Evolutionary conservation across 2,329 filamentous ascomycete genomes (phyloP).

Genomic region (Beauveria bassiana): DNA sequence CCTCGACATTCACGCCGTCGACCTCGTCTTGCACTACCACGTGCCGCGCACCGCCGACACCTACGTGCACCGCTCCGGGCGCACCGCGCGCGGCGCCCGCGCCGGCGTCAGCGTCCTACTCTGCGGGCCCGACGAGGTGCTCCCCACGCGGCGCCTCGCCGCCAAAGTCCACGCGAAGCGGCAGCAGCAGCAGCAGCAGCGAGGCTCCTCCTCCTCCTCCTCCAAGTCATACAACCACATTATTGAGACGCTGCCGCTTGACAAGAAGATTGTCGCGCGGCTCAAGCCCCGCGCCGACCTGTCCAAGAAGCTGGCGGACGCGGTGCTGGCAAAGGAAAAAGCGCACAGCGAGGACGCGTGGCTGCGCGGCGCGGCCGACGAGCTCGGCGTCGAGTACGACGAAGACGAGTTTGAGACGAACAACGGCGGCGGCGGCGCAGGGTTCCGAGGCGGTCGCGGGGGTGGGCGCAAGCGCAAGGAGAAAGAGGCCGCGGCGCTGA

Average conservation of each 20-base stretch:
- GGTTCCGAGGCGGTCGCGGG: slow-evolving; percentile 59
- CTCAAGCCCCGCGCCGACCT: slow-evolving; percentile 71
- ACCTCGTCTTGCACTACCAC: slow-evolving; percentile 91
- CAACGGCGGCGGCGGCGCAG: slow-evolving; percentile 36
- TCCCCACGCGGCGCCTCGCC: slow-evolving; percentile 73
- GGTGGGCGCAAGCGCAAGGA: slow-evolving; percentile 68
- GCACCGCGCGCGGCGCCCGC: slow-evolving; percentile 76
- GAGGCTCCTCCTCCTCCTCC: no score
- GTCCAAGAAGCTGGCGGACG: slow-evolving; percentile 82
- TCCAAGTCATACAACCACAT: slow-evolving; percentile 43
- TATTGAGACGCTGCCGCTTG: slow-evolving; percentile 75
- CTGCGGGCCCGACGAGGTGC: slow-evolving; percentile 85
- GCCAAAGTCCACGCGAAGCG: slow-evolving; percentile 71
- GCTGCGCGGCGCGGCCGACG: slow-evolving; percentile 77
- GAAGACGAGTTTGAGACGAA: slow-evolving; percentile 83
- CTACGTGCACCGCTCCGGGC: slow-evolving; percentile 91
- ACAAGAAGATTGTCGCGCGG: slow-evolving; percentile 67
- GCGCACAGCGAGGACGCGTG: slow-evolving; percentile 76
- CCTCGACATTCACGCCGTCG: slow-evolving; percentile 84
- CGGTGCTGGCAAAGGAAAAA: slow-evolving; percentile 79
- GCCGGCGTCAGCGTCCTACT: slow-evolving; percentile 78
- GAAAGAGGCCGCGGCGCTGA: slow-evolving; percentile 57
- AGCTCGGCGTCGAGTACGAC: slow-evolving; percentile 90
- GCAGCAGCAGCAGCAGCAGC: slow-evolving; percentile 16
- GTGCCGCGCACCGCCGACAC: slow-evolving; percentile 84